Evolutionary conservation across 495 filamentous ascomycete genomes (phyloP).

Genomic region (Aspergillus cristatus): DNA sequence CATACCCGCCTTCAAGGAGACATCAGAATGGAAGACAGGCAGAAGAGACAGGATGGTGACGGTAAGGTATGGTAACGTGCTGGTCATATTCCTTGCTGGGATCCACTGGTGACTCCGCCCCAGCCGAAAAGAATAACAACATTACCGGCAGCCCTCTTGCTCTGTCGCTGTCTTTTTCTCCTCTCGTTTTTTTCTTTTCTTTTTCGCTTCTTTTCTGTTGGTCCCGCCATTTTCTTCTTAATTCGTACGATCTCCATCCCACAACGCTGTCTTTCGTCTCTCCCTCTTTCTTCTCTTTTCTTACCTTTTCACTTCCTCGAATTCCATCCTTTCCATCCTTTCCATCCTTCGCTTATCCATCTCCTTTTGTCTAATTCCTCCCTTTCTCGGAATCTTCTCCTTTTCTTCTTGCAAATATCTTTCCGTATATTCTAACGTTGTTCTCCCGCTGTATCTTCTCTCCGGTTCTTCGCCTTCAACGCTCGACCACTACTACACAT

Average conservation of each 20-base stretch:
- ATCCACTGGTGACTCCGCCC: constrained; percentile 7
- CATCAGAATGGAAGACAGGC: too few species aligned
- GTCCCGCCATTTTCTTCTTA: constrained; percentile 18
- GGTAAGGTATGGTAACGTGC: neutral
- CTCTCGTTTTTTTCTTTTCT: constrained; percentile 15
- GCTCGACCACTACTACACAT: constrained; percentile 6
- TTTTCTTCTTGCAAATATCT: constrained; percentile 7
- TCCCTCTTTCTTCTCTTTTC: constrained; percentile 8
- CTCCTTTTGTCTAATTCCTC: too few species aligned
- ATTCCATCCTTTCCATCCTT: constrained; percentile 23
- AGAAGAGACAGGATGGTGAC: too few species aligned
- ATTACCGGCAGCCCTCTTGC: constrained; percentile 6
- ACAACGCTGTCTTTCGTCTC: constrained; percentile 12
- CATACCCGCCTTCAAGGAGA: too few species aligned
- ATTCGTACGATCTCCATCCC: constrained; percentile 20
- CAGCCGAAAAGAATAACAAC: constrained; percentile 2
- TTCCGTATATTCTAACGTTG: constrained; percentile 2
- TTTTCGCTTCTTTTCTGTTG: constrained; percentile 12
- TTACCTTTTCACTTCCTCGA: constrained; percentile 19
- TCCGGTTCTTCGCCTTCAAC: constrained; percentile 5
- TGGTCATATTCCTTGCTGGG: neutral
- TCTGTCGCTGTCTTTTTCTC: constrained; percentile 11
- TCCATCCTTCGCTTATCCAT: neutral
- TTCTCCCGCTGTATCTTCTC: constrained; percentile 2
- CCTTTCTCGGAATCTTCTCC: constrained; percentile 2